Base-by-base conservation (phyloP, 495 filamentous ascomycete species). In the Aspergillus incahuasiensis region DNA sequence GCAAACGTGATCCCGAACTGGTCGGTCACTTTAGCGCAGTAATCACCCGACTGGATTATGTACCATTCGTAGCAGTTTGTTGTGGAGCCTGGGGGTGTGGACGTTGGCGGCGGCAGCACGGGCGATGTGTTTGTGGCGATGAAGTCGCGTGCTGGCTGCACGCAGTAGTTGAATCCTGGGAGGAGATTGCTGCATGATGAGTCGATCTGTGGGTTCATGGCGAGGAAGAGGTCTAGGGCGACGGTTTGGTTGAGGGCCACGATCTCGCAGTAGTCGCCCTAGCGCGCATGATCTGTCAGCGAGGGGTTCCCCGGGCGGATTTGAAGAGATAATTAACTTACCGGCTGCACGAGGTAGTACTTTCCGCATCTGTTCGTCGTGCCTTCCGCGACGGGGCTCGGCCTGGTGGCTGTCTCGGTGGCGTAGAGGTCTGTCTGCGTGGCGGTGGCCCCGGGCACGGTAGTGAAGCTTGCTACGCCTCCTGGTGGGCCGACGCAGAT, bases 1-100 rank as follows among this genome's bases (percentile, higher is more conserved):
- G 42, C 42, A 20, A 44, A 44, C 6, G 42, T 44, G 22, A 44
- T 44, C 5, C 42, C 42, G 42, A 44, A 44, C 42, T 44, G 42
- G 42, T 44, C 42, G 0, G 8, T 8, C 19, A 44, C 42, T 44
- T 44, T 44, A 15, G 1, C 42, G 18, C 42, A 44, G 42, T 44
- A 44, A 16, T 44, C 42, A 5, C 42, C 42, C 4, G 42, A 44
- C 13, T 44, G 42, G 22, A 44, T 44, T 6, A 44, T 20, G 22
- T 44, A 44, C 42, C 42, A 44, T 44, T 44, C 42, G n/a, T 44
- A 44, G 18, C 42, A 44, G n/a, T 44, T 16, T 3, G 42, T 44
- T 20, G 42, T 44, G 4, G 42, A 20, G 7, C 42, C 42, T 16
- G 42, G 42, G 0, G 42, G 42, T 5, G 42, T 44, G 22, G 42